Evolutionary conservation across 2,329 filamentous ascomycete species (phyloP).

Genomic region (Exserohilum turcica): DNA sequence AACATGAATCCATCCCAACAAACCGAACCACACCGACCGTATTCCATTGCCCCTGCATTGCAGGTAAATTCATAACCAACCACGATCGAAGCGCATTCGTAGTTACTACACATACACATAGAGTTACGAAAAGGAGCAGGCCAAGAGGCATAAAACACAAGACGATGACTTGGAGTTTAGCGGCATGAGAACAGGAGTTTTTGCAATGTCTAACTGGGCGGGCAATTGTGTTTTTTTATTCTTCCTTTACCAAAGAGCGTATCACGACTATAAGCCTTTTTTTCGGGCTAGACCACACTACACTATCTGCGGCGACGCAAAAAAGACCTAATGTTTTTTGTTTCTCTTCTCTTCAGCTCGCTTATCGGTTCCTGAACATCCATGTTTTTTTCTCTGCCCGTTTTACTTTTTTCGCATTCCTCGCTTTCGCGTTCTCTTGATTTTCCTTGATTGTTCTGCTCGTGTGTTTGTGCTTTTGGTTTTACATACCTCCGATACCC

Average conservation of each 20-base stretch:
- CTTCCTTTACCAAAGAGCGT: not conserved
- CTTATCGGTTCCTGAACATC: not conserved
- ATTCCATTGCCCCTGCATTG: slow-evolving; percentile 36
- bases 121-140: not conserved
- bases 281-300: slow-evolving; percentile 1
- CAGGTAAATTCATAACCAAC: slow-evolving; percentile 39
- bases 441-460: not conserved
- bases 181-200: slow-evolving; percentile 15
- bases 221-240: not conserved
- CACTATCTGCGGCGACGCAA: slow-evolving; percentile 15
- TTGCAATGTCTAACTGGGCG: not conserved
- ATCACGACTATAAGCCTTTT: slow-evolving; percentile 1
- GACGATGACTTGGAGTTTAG: slow-evolving; percentile 4
- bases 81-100: slow-evolving; percentile 26
- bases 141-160: not conserved
- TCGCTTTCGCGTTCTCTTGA: not conserved
- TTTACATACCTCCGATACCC: slow-evolving; percentile 19
- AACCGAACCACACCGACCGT: slow-evolving; percentile 26
- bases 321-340: slow-evolving; percentile 15
- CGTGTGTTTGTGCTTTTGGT: slow-evolving; percentile 6
- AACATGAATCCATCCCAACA: slow-evolving; percentile 16
- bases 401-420: not conserved
- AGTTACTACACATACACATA: slow-evolving; percentile 1
- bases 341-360: not conserved
- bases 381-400: not conserved